Evolutionary conservation across 805 yeast genomes (phyloP), one percentile per base, ranked within the genome.

Genomic region (Ogataea saltuana): DNA sequence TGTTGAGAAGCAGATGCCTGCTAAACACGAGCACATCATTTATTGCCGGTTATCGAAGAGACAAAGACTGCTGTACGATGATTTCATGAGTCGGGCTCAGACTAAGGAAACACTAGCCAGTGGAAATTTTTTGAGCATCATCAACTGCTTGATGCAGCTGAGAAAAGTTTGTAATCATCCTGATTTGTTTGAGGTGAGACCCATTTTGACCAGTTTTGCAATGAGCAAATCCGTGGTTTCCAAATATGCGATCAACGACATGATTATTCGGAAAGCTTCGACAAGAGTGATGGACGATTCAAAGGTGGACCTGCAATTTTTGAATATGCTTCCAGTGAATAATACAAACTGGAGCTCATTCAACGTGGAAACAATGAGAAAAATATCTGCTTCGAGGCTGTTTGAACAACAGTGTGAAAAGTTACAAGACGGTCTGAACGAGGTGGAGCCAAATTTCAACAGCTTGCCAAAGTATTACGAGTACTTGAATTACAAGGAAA

Each of bases 1-100:
- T 65, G 99, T 93, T 11, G 99, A 93, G 57, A 89, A 91, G 59
- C 99, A 93, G 65, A 93, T 93, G 99, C 99, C 99, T 1, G 97
- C 86, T 0, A 93, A 93, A 59, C 87, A 89, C 63, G 99, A 93
- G 62, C 99, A 93, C 63, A 83, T 93, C 45, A 82, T 93, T 5
- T 88, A 86, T 60, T 95, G 99, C 68, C 78, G 96, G 20, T 68
- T 93, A 33, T 89, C 97, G 1, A 89, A 93, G 56, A 77, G 99
- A 51, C 99, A 93, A 61, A 69, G 98, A 47, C 86, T 79, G 56
- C 66, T 93, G 42, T 93, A 93, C 57, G 99, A 93, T 63, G 99
- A 93, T 64, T 93, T 93, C 59, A 88, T 93, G 95, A 85, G 97
- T 1, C 74, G 99, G 50, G 96, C 99, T 6, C 91, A 91, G 58